Conservation (phyloP, 345 rosid species). For the Salix dunnii region DNA sequence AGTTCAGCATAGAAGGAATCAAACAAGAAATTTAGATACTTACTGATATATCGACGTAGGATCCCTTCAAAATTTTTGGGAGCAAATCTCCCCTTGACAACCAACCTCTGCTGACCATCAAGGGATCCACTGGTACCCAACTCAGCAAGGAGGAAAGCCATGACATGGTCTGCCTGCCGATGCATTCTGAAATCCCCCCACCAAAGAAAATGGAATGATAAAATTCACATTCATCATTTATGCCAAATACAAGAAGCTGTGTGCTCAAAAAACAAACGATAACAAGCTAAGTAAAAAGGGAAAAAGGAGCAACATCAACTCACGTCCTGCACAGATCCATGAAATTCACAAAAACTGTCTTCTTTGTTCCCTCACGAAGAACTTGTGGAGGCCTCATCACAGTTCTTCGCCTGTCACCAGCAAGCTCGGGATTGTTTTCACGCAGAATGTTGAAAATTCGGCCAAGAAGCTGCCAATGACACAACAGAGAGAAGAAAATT, state of each 20-base stretch:
- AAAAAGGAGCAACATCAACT: background rate
- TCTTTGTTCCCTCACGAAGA: constrained; percentile 98
- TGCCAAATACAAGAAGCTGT: background rate
- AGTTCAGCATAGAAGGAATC: background rate
- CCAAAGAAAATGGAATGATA: background rate
- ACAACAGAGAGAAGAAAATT: background rate
- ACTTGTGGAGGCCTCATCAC: constrained; percentile 99
- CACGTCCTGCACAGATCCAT: constrained; percentile 98
- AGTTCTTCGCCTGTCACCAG: constrained; percentile 95
- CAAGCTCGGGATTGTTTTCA: constrained; percentile 92
- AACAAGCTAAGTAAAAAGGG: too few relatives aligned
- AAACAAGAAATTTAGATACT: constrained; percentile 26
- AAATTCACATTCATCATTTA: background rate
- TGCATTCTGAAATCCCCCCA: constrained; percentile 58
- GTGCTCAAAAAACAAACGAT: background rate
- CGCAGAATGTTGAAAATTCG: constrained; percentile 82
- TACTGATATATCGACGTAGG: constrained; percentile 80
- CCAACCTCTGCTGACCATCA: constrained; percentile 88
- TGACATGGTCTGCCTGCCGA: constrained; percentile 90
- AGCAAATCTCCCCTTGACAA: constrained; percentile 89
- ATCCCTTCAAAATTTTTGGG: constrained; percentile 91
- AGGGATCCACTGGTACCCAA: constrained; percentile 95
- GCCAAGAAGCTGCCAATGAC: constrained; percentile 72
- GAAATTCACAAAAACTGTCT: constrained; percentile 88
- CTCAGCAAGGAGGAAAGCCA: constrained; percentile 88